Evolutionary conservation across 139 green algal species (phyloP).

Genomic region (Haematococcus lacustris): DNA sequence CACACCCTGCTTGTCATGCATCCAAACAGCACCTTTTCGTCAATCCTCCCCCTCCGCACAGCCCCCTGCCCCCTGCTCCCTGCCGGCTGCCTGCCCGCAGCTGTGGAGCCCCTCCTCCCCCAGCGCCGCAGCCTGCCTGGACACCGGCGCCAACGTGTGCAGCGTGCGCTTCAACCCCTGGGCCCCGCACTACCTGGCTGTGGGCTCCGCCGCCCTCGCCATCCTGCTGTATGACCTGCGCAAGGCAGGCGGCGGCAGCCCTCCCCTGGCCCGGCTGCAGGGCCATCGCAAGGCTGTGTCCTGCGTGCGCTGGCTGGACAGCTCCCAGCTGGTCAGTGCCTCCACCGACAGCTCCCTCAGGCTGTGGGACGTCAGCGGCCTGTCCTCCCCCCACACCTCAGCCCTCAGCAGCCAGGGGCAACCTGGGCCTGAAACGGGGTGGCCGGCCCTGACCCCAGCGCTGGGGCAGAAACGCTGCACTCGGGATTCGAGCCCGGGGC

Average conservation of each 20-base stretch:
- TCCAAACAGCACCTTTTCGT: too few relatives aligned
- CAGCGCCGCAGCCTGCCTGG: conserved; percentile 27
- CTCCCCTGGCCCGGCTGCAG: conserved; percentile 4
- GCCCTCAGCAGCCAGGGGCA: too few relatives aligned
- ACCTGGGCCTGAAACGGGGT: too few relatives aligned
- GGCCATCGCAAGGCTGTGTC: conserved; percentile 60
- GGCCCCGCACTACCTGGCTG: conserved; percentile 58
- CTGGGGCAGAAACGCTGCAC: too few relatives aligned
- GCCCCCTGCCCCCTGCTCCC: too few relatives aligned
- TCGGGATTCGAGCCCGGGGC: not conserved
- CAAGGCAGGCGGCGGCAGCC: not conserved
- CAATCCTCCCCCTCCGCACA: too few relatives aligned
- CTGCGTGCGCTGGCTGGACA: conserved; percentile 77
- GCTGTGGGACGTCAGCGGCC: conserved; percentile 41
- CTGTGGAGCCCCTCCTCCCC: conserved; percentile 21
- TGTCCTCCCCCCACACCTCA: too few relatives aligned
- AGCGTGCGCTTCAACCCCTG: conserved; percentile 68
- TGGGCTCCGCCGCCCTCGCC: conserved; percentile 65
- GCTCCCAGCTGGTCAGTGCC: conserved; percentile 61
- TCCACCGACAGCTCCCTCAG: conserved; percentile 76
- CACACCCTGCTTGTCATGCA: too few relatives aligned
- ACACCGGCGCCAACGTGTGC: conserved; percentile 83
- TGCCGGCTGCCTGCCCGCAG: conserved; percentile 13
- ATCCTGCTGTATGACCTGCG: conserved; percentile 35
- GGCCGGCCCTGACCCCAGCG: too few relatives aligned